Evolutionary conservation across 2,329 filamentous ascomycete species (phyloP), one percentile per base, ranked within the genome.

Genomic region (Lecanicillium sp.): DNA sequence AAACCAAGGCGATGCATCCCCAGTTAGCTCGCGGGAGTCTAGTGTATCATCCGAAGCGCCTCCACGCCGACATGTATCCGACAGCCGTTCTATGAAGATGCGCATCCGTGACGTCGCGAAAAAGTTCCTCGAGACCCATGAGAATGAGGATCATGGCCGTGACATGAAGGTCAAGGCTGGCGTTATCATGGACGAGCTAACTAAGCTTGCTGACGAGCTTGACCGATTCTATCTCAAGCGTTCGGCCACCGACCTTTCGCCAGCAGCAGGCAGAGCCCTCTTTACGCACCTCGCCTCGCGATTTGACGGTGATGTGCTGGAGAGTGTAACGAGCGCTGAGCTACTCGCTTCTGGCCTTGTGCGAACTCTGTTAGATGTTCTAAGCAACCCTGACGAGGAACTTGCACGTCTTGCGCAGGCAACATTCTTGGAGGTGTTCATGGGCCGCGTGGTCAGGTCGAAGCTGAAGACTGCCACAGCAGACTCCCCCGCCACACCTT

Each of bases 281-380:
- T 97, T 97, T 61, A 68, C 71, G 22, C 77, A 74, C 36, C 66
- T 98, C 42, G 87, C 88, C 1, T 74, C 76, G 3, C 89, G 92
- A 54, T 98, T 98, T 51, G 84, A 94, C 52, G 81, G 83, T 0
- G 86, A 96, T 60, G 83, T 92, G 2, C 62, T 95, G 39, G 85
- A 95, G 54, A 94, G 87, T 56, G 89, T 96, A 38, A 98, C 92
- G 1, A 98, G 92, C 60, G 89, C 90, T 34, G 92, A 98, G 57
- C 68, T 98, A 22, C 76, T 97, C 37, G 87, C 86, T 20, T 97
- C 92, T 2, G 87, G 88, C 14, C 78, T 98, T 40, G 89, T 98
- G 10, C 79, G 86, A 32, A 80, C 87, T 9, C 69, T 98, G 3
- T 74, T 97, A 31, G 77, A 85, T 22, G 76, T 95, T 9, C 88